A percentile compares a stretch with the other conserved stretches of the same genome.
phyloP scores from a whole-genome alignment of 371 early-diverging fungal genomes.

The Rhizomucor pusillus region DNA sequence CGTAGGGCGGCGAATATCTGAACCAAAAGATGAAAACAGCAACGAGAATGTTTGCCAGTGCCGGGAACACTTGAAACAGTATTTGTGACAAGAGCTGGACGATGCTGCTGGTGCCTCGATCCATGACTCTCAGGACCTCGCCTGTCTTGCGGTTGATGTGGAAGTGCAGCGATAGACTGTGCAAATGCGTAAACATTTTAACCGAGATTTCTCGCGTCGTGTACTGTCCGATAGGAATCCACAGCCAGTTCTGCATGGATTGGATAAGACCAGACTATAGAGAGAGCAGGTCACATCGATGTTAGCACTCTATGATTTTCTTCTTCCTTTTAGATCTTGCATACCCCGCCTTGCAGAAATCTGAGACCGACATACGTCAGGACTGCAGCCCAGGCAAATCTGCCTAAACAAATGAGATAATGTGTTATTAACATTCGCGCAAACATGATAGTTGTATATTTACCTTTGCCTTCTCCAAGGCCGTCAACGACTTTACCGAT shows the following conservation, averaged over 20 bases:
- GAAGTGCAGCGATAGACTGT: slow-evolving; percentile 80
- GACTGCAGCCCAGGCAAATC: slow-evolving; percentile 63
- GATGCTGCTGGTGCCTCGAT: slow-evolving; percentile 83
- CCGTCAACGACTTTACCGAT: slow-evolving; percentile 77
- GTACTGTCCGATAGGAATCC: slow-evolving; percentile 91
- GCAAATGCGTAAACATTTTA: slow-evolving; percentile 85
- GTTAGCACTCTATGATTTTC: neutral
- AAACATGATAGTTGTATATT: neutral
- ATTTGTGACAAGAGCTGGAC: slow-evolving; percentile 79
- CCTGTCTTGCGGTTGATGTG: slow-evolving; percentile 94
- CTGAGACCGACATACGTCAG: slow-evolving; percentile 66
- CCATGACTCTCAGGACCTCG: slow-evolving; percentile 85
- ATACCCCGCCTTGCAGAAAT: slow-evolving; percentile 72
- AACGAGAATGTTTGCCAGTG: slow-evolving; percentile 82
- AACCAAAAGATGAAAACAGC: slow-evolving; percentile 73
- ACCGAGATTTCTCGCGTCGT: slow-evolving; percentile 87
- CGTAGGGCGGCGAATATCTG: slow-evolving; percentile 76
- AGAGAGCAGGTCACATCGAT: slow-evolving; percentile 4
- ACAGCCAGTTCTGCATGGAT: slow-evolving; percentile 75
- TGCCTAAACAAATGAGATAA: slow-evolving; percentile 10
- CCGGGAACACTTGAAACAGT: slow-evolving; percentile 88
- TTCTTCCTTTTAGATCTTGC: neutral
- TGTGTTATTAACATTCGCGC: neutral
- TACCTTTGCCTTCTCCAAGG: slow-evolving; percentile 34
- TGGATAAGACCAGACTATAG: slow-evolving; percentile 71